phyloP scores from a whole-genome alignment of 768 basidiomycete genomes.

The Suillus sp. region DNA sequence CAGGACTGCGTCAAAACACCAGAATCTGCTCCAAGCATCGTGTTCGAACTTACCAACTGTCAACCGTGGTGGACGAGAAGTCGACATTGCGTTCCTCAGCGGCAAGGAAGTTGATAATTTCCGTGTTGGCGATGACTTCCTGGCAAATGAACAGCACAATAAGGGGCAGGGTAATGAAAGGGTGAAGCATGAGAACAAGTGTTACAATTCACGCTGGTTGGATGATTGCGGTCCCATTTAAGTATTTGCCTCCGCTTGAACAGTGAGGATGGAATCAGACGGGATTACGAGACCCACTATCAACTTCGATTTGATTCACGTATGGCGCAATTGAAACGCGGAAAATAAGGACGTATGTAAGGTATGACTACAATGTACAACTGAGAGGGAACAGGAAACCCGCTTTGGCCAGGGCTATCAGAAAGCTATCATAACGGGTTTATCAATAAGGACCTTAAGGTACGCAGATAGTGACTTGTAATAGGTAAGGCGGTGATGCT shows the following conservation, averaged over 20 bases:
- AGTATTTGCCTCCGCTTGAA: conserved; percentile 3
- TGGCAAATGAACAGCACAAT: conserved; percentile 28
- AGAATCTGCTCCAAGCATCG: conserved; percentile 15
- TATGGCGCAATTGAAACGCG: conserved; percentile 2
- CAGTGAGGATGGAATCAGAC: neutral
- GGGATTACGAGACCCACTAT: neutral
- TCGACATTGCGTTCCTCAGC: conserved; percentile 23
- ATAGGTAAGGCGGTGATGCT: neutral
- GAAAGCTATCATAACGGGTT: neutral
- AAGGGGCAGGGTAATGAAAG: conserved; percentile 6
- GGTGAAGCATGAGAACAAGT: conserved; percentile 3
- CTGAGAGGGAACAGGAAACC: neutral
- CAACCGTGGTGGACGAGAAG: conserved; percentile 23
- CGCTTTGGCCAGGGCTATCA: neutral
- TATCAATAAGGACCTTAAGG: conserved; percentile 2
- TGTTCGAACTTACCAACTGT: conserved; percentile 31
- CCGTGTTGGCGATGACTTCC: conserved; percentile 54
- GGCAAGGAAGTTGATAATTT: conserved; percentile 61
- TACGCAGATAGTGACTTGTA: conserved; percentile 7
- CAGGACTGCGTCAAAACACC: conserved; percentile 5
- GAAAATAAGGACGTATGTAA: conserved; percentile 6
- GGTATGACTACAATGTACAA: conserved; percentile 3
- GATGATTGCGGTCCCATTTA: conserved; percentile 7
- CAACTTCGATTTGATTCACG: conserved; percentile 3
- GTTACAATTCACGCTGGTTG: neutral